Evolutionary conservation across 163 green algal genomes (phyloP).

Genomic region (Volvox carteri): DNA sequence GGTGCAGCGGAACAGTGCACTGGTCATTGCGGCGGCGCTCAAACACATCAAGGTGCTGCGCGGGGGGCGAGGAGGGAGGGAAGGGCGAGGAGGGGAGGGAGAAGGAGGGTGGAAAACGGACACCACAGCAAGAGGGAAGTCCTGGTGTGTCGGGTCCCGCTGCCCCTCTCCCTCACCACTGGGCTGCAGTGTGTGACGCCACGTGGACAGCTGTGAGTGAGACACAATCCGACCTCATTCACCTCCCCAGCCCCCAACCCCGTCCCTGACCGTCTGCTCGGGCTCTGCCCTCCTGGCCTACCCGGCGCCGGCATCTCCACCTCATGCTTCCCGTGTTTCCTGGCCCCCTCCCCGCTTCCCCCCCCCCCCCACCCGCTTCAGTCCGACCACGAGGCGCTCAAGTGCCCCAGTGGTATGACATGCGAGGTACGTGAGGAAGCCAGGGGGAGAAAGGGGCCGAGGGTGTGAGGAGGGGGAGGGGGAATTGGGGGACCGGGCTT

Average conservation of each 20-base stretch:
- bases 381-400: slow-evolving; percentile 20
- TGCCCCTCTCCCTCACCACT: too few relatives aligned
- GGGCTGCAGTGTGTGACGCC: too few relatives aligned
- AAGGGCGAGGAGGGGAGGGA: not conserved
- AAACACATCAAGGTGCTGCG: slow-evolving; percentile 65
- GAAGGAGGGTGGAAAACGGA: too few relatives aligned
- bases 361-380: not conserved
- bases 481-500: too few relatives aligned
- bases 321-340: not conserved
- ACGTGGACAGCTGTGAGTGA: too few relatives aligned
- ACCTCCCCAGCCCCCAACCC: too few relatives aligned
- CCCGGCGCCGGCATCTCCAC: not conserved
- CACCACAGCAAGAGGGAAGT: too few relatives aligned
- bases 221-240: too few relatives aligned
- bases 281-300: not conserved
- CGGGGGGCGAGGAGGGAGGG: too few relatives aligned
- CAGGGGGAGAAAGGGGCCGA: not conserved
- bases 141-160: too few relatives aligned
- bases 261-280: too few relatives aligned
- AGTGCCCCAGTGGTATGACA: slow-evolving; percentile 16
- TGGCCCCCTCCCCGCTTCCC: not conserved
- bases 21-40: slow-evolving; percentile 64
- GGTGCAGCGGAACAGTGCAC: slow-evolving; percentile 52
- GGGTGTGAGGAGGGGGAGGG: too few relatives aligned
- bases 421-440: slow-evolving; percentile 52